These are phyloP conservation scores for Fusarium nurragi DNA, from an alignment of 2,329 filamentous ascomycete genomes.

Conservation along the genomic window DNA sequence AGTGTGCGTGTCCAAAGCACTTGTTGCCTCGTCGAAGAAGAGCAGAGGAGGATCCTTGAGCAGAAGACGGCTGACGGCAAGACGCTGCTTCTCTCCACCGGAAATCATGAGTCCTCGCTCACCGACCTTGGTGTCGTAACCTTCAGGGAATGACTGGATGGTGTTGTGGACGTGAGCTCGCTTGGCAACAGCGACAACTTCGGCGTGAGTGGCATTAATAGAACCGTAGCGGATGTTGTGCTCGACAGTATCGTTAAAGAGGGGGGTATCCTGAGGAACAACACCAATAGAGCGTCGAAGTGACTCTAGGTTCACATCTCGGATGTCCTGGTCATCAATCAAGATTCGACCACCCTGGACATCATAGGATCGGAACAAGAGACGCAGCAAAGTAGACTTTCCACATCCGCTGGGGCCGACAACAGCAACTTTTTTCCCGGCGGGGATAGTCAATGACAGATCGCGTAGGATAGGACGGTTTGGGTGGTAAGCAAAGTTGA, in stretches of 20 bases:
- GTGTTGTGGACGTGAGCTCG: slow-evolving; percentile 87
- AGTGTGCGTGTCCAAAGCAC: slow-evolving; percentile 90
- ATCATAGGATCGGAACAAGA: slow-evolving; percentile 96
- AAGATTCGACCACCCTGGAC: slow-evolving; percentile 84
- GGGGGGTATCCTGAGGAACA: slow-evolving; percentile 93
- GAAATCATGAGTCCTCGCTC: slow-evolving; percentile 98
- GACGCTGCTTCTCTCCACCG: slow-evolving; percentile 90
- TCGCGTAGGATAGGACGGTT: slow-evolving; percentile 89
- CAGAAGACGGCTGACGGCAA: slow-evolving; percentile 84
- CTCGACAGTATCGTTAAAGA: slow-evolving; percentile 96
- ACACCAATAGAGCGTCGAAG: slow-evolving; percentile 89
- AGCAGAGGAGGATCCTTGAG: slow-evolving; percentile 89
- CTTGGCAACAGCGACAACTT: slow-evolving; percentile 80
- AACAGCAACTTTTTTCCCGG: slow-evolving; percentile 94
- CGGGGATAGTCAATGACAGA: slow-evolving; percentile 87
- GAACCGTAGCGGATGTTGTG: slow-evolving; percentile 96
- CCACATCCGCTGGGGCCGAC: slow-evolving; percentile 96
- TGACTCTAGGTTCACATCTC: slow-evolving; percentile 82
- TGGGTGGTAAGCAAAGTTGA: slow-evolving; percentile 89
- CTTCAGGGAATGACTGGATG: slow-evolving; percentile 81
- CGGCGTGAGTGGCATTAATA: slow-evolving; percentile 76
- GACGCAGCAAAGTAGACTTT: slow-evolving; percentile 89
- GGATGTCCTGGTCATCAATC: slow-evolving; percentile 93
- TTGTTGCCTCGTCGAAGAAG: slow-evolving; percentile 96
- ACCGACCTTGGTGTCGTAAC: slow-evolving; percentile 90